Conservation (phyloP, 1,139 yeast species). For the Groenewaldozyma auringiensis region DNA sequence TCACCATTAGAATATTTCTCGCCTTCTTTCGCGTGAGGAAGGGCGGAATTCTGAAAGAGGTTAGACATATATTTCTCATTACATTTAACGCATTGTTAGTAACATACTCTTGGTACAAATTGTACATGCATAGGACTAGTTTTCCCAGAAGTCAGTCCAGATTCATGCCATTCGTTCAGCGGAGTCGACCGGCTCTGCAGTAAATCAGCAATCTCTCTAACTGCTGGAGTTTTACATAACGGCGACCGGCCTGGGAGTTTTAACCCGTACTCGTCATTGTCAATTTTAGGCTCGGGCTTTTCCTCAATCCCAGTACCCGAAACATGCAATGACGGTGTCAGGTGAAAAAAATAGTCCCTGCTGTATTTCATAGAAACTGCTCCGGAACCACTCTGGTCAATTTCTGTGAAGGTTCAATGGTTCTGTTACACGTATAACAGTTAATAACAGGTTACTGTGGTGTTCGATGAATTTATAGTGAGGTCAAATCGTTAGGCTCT, state of each 20-base stretch:
- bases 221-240: constrained; percentile 18
- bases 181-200: constrained; percentile 5
- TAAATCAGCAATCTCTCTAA: constrained; percentile 15
- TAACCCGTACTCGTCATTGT: constrained; percentile 17
- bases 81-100: too few species aligned
- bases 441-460: too few species aligned
- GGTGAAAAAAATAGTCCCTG: constrained; percentile 20
- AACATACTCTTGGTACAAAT: constrained; percentile 17
- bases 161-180: constrained; percentile 2
- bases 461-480: too few species aligned
- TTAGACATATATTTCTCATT: too few species aligned
- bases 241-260: constrained; percentile 17
- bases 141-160: neutral
- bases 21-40: constrained; percentile 6
- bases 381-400: constrained; percentile 20
- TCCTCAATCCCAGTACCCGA: constrained; percentile 21
- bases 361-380: neutral
- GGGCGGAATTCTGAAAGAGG: constrained; percentile 2
- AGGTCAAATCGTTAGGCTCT: too few species aligned
- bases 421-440: too few species aligned
- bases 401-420: constrained; percentile 3
- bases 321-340: constrained; percentile 24
- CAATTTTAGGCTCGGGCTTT: constrained; percentile 12
- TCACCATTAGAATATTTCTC: constrained; percentile 28
- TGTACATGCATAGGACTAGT: constrained; percentile 19